Conservation (phyloP, 768 basidiomycete species). For the Asterophora parasitica region DNA sequence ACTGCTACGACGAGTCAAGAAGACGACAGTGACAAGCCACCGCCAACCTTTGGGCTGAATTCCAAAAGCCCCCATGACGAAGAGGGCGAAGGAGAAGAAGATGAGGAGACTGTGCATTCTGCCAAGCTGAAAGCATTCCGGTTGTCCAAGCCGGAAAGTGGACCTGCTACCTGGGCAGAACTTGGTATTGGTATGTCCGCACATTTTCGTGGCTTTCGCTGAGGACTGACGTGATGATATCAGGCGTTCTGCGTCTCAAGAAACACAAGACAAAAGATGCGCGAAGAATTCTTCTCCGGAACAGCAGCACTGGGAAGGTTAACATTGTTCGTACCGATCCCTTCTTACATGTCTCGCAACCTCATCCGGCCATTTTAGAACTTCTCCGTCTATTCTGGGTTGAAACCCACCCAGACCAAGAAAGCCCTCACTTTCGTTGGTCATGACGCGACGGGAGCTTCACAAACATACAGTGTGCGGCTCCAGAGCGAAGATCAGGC, state of each 20-base stretch:
- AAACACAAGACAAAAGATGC: constrained; percentile 59
- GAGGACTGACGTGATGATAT: neutral
- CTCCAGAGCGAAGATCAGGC: constrained; percentile 58
- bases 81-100: constrained; percentile 79
- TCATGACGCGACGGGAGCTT: constrained; percentile 49
- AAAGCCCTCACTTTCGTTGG: constrained; percentile 63
- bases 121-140: constrained; percentile 61
- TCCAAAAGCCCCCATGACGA: constrained; percentile 47
- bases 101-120: constrained; percentile 62
- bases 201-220: neutral
- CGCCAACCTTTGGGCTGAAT: constrained; percentile 18
- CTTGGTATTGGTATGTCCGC: constrained; percentile 57
- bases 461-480: constrained; percentile 59
- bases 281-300: constrained; percentile 64
- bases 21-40: constrained; percentile 17
- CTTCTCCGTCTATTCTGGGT: constrained; percentile 58
- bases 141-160: constrained; percentile 44
- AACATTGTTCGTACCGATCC: constrained; percentile 49
- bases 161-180: constrained; percentile 53
- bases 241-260: constrained; percentile 69
- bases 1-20: constrained; percentile 10
- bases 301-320: constrained; percentile 72
- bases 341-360: neutral
- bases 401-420: constrained; percentile 50
- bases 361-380: constrained; percentile 43